Conservation (phyloP, 176 grass and related monocot species). For the Zizania latifolia region DNA sequence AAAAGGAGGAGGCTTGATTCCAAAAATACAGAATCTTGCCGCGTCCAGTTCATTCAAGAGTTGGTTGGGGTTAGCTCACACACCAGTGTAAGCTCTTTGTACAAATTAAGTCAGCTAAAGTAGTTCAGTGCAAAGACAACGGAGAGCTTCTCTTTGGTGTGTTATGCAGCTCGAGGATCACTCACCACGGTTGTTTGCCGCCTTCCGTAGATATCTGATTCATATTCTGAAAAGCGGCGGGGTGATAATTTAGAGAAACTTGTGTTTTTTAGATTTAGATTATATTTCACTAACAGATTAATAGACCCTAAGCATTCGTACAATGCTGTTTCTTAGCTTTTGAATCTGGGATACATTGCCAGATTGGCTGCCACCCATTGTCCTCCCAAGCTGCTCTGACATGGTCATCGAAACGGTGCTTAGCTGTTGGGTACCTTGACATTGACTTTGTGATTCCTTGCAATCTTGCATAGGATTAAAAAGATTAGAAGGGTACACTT, state of each 20-base stretch:
- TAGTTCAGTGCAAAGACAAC: neutral
- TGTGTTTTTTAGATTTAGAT: too few relatives aligned
- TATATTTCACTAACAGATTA: too few relatives aligned
- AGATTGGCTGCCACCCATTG: constrained; percentile 42
- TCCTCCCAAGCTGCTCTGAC: constrained; percentile 62
- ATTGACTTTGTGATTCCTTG: constrained; percentile 90
- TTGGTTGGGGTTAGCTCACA: neutral
- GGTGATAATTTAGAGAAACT: too few relatives aligned
- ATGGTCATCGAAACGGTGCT: constrained; percentile 63
- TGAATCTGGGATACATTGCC: constrained; percentile 40
- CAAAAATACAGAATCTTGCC: neutral
- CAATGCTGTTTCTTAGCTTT: constrained; percentile 38
- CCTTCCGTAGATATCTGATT: too few relatives aligned
- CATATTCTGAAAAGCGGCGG: too few relatives aligned
- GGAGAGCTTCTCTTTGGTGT: neutral
- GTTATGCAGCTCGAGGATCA: neutral
- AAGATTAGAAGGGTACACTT: neutral
- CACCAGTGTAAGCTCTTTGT: neutral
- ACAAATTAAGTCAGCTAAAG: constrained; percentile 19
- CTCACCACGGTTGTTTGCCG: constrained; percentile 25
- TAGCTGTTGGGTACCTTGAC: constrained; percentile 81
- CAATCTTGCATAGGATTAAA: constrained; percentile 47
- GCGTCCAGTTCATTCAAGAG: neutral
- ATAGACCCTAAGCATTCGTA: constrained; percentile 62
- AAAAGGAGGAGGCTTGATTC: neutral